A percentile compares a stretch with the other conserved stretches of the same genome.
Conservation (phyloP, 352 stramenopile species). For the Globisporangium okanoganense region DNA sequence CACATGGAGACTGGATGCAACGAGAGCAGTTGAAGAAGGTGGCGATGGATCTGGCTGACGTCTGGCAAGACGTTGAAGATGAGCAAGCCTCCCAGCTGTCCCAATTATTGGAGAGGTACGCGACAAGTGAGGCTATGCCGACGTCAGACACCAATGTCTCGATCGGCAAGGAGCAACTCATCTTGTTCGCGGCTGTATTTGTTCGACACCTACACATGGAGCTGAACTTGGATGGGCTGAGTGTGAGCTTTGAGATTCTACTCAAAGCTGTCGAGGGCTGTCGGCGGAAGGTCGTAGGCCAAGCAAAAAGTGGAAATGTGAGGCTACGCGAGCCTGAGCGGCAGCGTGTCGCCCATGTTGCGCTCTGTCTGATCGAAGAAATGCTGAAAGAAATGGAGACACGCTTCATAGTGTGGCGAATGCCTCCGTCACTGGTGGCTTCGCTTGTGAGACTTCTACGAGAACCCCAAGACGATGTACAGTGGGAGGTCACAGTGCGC, state of each 20-base stretch:
- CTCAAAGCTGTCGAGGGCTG: conserved; percentile 17
- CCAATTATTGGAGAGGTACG: conserved; percentile 1
- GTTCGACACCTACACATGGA: neutral
- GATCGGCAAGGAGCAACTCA: neutral
- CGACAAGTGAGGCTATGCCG: neutral
- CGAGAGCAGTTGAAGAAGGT: neutral
- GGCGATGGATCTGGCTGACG: conserved; percentile 7
- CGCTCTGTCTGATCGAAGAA: conserved; percentile 36
- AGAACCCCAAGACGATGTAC: conserved; percentile 22
- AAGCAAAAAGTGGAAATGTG: neutral
- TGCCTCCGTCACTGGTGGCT: conserved; percentile 27
- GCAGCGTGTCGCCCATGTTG: neutral
- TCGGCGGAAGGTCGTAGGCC: neutral
- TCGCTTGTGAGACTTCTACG: conserved; percentile 35
- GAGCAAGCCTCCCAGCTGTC: neutral
- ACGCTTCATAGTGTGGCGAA: conserved; percentile 23
- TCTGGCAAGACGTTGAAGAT: conserved; percentile 8
- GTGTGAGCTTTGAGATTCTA: conserved; percentile 31
- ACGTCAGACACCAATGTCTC: neutral
- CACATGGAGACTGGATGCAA: neutral
- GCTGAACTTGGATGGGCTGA: conserved; percentile 10
- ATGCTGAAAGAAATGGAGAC: conserved; percentile 27
- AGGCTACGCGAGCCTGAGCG: conserved; percentile 3
- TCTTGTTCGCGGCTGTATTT: conserved; percentile 7
- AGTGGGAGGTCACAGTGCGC: conserved; percentile 38